phyloP scores from a whole-genome alignment of 2,329 filamentous ascomycete genomes.

The Arachnomyces sp. region DNA sequence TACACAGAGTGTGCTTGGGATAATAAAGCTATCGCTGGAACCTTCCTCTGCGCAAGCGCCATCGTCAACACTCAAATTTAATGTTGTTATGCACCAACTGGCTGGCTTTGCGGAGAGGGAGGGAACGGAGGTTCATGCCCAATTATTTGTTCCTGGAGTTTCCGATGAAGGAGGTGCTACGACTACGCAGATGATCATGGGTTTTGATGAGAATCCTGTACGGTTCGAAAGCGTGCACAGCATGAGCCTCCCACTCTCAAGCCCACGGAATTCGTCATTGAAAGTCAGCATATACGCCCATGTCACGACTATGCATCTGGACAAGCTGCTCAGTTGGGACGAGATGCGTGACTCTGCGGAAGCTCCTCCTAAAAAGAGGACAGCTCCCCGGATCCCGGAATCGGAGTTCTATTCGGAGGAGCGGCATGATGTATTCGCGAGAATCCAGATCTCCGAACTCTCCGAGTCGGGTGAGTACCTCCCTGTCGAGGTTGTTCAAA shows the following conservation, averaged over 20 bases:
- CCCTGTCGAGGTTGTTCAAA: conserved; percentile 87
- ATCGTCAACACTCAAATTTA: conserved; percentile 90
- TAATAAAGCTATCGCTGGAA: conserved; percentile 82
- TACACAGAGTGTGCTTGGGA: conserved; percentile 81
- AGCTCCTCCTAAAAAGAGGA: conserved; percentile 49
- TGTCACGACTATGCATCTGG: conserved; percentile 86
- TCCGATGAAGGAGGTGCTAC: conserved; percentile 87
- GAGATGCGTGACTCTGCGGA: conserved; percentile 77
- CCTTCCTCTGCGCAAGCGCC: conserved; percentile 89
- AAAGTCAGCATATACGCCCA: conserved; percentile 86
- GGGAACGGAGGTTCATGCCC: conserved; percentile 89
- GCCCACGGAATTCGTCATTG: conserved; percentile 63
- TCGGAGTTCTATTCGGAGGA: conserved; percentile 90
- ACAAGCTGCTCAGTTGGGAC: conserved; percentile 97
- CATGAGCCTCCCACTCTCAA: conserved; percentile 83
- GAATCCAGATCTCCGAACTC: conserved; percentile 83
- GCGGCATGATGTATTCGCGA: conserved; percentile 82
- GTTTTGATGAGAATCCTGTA: conserved; percentile 86
- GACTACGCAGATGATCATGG: conserved; percentile 86
- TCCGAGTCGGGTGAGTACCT: conserved; percentile 84
- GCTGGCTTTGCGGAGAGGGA: conserved; percentile 91
- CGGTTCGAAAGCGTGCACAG: conserved; percentile 97
- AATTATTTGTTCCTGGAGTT: conserved; percentile 88
- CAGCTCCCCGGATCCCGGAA: conserved; percentile 67
- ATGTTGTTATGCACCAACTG: conserved; percentile 96